Conservation (phyloP, 192 early-diverging fungal genomes). For the Chytriomyces confervae region DNA sequence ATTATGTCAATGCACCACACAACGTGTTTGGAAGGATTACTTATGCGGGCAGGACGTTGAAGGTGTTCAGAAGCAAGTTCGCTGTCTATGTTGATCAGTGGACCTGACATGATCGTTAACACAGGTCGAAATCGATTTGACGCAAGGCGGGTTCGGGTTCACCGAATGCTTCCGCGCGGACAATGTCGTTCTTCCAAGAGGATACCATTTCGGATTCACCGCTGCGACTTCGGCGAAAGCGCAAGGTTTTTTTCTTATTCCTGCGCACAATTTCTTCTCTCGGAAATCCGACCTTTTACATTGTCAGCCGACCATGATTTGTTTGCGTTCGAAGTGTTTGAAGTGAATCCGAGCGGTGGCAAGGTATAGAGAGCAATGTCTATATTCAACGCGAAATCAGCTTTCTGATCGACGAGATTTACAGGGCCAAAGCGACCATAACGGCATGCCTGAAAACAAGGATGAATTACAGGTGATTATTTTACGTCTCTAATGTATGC, state of each 20-base stretch:
- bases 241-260: neutral
- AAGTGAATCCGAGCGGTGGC: slow-evolving; percentile 62
- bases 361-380: neutral
- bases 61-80: neutral
- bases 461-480: slow-evolving; percentile 22
- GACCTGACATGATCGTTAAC: neutral
- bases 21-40: slow-evolving; percentile 60
- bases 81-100: neutral
- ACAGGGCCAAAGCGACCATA: neutral
- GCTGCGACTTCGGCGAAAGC: slow-evolving; percentile 34
- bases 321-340: slow-evolving; percentile 66
- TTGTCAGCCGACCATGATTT: slow-evolving; percentile 78
- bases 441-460: neutral
- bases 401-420: neutral
- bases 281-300: neutral
- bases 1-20: slow-evolving; percentile 52
- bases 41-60: slow-evolving; percentile 62
- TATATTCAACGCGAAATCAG: neutral
- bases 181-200: slow-evolving; percentile 64
- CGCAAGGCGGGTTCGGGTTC: slow-evolving; percentile 57
- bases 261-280: too few species aligned
- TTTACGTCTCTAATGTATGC: too few species aligned
- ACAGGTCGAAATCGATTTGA: slow-evolving; percentile 56
- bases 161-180: slow-evolving; percentile 58
- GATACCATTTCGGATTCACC: slow-evolving; percentile 76